phyloP scores from a whole-genome alignment of 306 rosid genomes.

The Cicer judaicum region DNA sequence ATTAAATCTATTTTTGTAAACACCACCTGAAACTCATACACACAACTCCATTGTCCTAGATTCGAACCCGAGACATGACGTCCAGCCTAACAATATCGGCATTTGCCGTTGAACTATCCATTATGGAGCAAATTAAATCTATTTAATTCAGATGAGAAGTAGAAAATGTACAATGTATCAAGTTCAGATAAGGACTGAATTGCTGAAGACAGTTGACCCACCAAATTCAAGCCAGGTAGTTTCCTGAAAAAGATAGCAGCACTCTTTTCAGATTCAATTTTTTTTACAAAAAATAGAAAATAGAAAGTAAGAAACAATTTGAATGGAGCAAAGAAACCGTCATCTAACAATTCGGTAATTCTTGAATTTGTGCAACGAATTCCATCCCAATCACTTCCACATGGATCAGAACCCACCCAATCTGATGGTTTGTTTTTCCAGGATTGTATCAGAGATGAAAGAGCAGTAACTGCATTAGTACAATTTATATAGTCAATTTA shows the following conservation, averaged over 20 bases:
- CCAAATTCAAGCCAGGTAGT: constrained; percentile 50
- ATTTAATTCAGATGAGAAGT: constrained; percentile 26
- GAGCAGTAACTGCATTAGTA: constrained; percentile 44
- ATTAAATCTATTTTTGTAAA: neutral
- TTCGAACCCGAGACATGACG: too few relatives aligned
- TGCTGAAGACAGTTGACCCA: constrained; percentile 58
- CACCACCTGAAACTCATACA: too few relatives aligned
- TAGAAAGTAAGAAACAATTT: neutral
- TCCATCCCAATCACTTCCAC: constrained; percentile 55
- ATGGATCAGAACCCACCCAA: constrained; percentile 61
- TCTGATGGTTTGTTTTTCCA: constrained; percentile 54
- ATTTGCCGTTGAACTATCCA: too few relatives aligned
- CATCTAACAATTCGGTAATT: constrained; percentile 50
- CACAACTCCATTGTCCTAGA: too few relatives aligned
- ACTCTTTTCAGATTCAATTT: constrained; percentile 2
- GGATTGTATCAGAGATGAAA: constrained; percentile 42
- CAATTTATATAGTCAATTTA: constrained; percentile 15
- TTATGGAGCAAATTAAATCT: neutral
- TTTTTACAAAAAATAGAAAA: neutral
- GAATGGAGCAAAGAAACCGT: constrained; percentile 30
- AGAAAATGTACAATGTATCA: constrained; percentile 53
- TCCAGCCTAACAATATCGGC: too few relatives aligned
- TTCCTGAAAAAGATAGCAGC: constrained; percentile 49
- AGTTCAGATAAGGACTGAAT: constrained; percentile 58
- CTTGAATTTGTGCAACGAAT: constrained; percentile 50